Conservation (phyloP, 2,329 filamentous ascomycete species). For the Sporothrix inflata region DNA sequence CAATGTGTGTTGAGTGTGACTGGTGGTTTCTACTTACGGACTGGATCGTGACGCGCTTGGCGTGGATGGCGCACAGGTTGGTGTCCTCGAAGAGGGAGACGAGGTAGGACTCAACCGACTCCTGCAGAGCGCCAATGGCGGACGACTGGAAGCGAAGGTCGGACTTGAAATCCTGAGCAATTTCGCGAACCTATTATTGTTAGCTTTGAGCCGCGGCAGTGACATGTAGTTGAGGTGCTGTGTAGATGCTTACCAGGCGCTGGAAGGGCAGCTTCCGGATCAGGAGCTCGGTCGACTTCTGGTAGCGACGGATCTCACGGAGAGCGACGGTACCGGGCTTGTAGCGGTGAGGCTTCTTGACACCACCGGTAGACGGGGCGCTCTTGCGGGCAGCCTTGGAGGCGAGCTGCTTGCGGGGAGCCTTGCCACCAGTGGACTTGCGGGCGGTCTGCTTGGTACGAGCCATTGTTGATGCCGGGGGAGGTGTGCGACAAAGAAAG, state of each 20-base stretch:
- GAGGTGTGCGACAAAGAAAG: constrained; percentile 10
- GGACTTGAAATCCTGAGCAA: constrained; percentile 93
- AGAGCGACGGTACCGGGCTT: constrained; percentile 96
- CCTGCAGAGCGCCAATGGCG: constrained; percentile 94
- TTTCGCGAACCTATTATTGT: constrained; percentile 74
- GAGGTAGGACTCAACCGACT: constrained; percentile 98
- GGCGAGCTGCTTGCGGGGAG: constrained; percentile 92
- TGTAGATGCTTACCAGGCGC: constrained; percentile 67
- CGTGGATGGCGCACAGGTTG: constrained; percentile 97
- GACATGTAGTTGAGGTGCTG: constrained; percentile 14
- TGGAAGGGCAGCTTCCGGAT: constrained; percentile 98
- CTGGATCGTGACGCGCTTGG: constrained; percentile 99
- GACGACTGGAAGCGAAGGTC: constrained; percentile 98
- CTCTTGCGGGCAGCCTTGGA: constrained; percentile 99
- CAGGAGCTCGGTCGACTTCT: constrained; percentile 94
- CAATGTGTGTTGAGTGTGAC: background rate
- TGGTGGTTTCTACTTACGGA: constrained; percentile 50
- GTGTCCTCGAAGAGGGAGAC: constrained; percentile 98
- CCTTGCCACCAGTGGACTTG: constrained; percentile 81
- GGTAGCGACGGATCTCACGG: constrained; percentile 97
- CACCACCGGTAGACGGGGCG: constrained; percentile 92
- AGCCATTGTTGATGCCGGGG: constrained; percentile 56
- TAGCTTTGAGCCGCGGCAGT: constrained; percentile 25
- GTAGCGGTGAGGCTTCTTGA: constrained; percentile 92
- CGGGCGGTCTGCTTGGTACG: constrained; percentile 70